Evolutionary conservation across 805 yeast species (phyloP), one percentile per base, ranked within the genome.

Genomic region (Priceomyces fermenticarens): DNA sequence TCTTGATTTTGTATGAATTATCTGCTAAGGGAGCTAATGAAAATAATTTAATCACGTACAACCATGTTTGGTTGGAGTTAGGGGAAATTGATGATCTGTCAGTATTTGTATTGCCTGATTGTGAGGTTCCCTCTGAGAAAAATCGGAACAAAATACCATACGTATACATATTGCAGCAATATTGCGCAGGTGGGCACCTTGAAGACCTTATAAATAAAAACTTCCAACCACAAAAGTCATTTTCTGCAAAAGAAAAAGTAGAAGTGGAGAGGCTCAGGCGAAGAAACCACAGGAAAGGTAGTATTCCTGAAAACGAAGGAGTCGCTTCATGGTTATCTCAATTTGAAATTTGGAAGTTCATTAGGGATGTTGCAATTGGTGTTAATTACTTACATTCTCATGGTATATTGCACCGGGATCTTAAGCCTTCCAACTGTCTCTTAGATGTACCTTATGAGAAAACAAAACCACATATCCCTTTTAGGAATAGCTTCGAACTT

Each of bases 61-160:
- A 89, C 54, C 97, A 89, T 61, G 96, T 88, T 17, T 89, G 97
- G 97, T 60, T 89, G 26, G 97, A 89, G 54, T 70, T 83, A 53
- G 85, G 38, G 2, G 63, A 61, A 79, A 83, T 28, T 59, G 71
- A 51, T 65, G 83, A 41, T 72, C 84, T 31, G 63, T 39, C 46
- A 11, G 51, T 69, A 0, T 61, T 53, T 34, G 46, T 63, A 28
- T 35, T 66, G 6, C 46, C 57, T 0, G 25, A 32, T 4, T 23
- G 33, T 3, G 46, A 44, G 3, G 29, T 37, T 16, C 10, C 38
- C 6, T 44, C 44, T 7, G 39, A 47, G 3, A 37, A 36, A 10
- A 41, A 45, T 5, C 20, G 39, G 25, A 40, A 40, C 3, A 55
- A 57, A 23, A 70, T 78, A 4, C 89, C 90, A 0, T 83, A 85